Evolutionary conservation across 495 filamentous ascomycete genomes (phyloP).

Genomic region (Lophiotrema nucula): DNA sequence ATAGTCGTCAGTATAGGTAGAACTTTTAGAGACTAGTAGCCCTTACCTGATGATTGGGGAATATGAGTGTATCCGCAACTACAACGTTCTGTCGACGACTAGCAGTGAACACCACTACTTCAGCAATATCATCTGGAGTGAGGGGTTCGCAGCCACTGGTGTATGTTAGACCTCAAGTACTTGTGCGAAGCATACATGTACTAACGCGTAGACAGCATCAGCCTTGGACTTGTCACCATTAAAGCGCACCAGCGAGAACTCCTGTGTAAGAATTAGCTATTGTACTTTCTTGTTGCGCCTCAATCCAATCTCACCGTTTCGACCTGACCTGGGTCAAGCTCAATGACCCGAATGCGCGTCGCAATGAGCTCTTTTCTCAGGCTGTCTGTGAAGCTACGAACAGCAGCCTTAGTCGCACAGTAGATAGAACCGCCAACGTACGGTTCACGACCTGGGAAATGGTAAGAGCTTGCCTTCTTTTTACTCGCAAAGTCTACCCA

Average conservation of each 20-base stretch:
- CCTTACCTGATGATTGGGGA: slow-evolving; percentile 85
- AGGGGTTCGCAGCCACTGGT: slow-evolving; percentile 84
- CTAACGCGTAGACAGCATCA: slow-evolving; percentile 86
- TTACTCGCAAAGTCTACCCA: too few species aligned
- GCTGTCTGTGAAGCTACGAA: slow-evolving; percentile 82
- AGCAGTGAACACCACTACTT: slow-evolving; percentile 86
- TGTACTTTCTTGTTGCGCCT: background rate
- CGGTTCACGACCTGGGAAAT: too few species aligned
- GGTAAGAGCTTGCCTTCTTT: too few species aligned
- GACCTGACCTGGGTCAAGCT: slow-evolving; percentile 93
- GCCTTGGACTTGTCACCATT: slow-evolving; percentile 92
- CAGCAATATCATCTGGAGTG: slow-evolving; percentile 91
- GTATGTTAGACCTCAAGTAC: too few species aligned
- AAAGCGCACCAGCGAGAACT: slow-evolving; percentile 90
- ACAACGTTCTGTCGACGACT: slow-evolving; percentile 91
- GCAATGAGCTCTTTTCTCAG: slow-evolving; percentile 85
- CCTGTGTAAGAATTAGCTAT: slow-evolving; percentile 41
- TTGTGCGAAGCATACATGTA: too few species aligned
- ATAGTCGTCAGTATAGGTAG: too few species aligned
- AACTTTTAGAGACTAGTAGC: too few species aligned
- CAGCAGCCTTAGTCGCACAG: slow-evolving; percentile 92
- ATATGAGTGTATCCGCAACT: slow-evolving; percentile 86
- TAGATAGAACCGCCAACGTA: slow-evolving; percentile 92
- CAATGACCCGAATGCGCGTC: slow-evolving; percentile 82
- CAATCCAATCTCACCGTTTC: slow-evolving; percentile 57